Evolutionary conservation across 2,329 filamentous ascomycete species (phyloP).

Genomic region (Chrysosporium keratinophilum): DNA sequence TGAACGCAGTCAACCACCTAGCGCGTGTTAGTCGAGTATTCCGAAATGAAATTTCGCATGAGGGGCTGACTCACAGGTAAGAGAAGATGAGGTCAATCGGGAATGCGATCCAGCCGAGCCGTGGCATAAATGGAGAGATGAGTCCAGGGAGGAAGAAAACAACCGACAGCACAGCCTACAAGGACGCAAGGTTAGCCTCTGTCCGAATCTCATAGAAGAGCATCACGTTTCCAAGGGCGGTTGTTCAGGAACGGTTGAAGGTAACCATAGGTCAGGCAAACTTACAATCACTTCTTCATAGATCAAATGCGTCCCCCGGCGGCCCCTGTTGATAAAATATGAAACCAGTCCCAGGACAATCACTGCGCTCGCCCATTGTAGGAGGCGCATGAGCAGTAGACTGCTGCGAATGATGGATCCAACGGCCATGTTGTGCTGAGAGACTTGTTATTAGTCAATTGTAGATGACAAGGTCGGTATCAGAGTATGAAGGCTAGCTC

Average conservation of each 20-base stretch:
- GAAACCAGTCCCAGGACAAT: conserved; percentile 36
- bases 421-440: background rate
- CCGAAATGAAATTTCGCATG: background rate
- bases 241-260: background rate
- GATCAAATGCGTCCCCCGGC: conserved; percentile 27
- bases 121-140: conserved; percentile 32
- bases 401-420: conserved; percentile 2
- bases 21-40: background rate
- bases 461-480: background rate
- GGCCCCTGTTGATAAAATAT: conserved; percentile 30
- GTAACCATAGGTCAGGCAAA: conserved; percentile 1
- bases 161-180: conserved; percentile 28
- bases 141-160: conserved; percentile 37
- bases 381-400: conserved; percentile 14
- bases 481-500: background rate
- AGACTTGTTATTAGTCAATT: background rate
- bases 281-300: conserved; percentile 35
- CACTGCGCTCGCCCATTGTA: conserved; percentile 33
- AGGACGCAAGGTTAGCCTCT: background rate
- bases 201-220: background rate
- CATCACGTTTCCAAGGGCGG: background rate
- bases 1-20: conserved; percentile 41
- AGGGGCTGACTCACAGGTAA: conserved; percentile 31
- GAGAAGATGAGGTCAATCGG: conserved; percentile 38
- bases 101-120: conserved; percentile 29